Evolutionary conservation across 331 rosid genomes (phyloP), one percentile per base, ranked within the genome.

Genomic region (Stylosanthes scabra): DNA sequence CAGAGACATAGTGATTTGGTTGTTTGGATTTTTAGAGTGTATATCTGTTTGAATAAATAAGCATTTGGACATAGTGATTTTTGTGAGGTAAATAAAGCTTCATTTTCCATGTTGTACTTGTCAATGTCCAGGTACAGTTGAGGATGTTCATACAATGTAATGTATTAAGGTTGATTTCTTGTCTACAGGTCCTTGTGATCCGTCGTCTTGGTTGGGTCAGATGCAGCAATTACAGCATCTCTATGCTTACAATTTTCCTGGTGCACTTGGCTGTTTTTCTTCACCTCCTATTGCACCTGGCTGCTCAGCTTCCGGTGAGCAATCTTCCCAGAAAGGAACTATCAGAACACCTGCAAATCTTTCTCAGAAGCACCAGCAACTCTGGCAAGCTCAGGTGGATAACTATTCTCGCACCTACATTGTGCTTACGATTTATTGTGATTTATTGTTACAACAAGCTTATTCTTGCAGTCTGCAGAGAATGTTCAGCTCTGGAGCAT

Each of bases 331-430:
- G 56, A 84, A 65, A 70, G 89, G 85, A 82, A 65, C 46, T 44
- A 78, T 76, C 68, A 81, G 25, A 29, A 55, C 88, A 46, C 47
- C 68, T 1, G 71, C 66, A 44, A 78, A 74, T 62, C 81, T 86
- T 69, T 76, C 91, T 67, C 83, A 71, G 52, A 81, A 77, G 70
- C 88, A 89, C 77, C 81, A 84, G 44, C 76, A 74, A 79, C 83
- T 89, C 31, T 89, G 88, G 91, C 86, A 78, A 69, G 84, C 85
- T 67, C 89, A 83, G 83, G 92, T 87, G 50, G 42, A 46, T 56
- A 51, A 57, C 55, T 55, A 40, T 55, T 66, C 29, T 45, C 11
- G 6, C 64, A 34, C 61, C 44, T 49, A 15, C 51, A 71, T 75
- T 16, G 45, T 75, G 29, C 29, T 55, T 3, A 20, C 25, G 25